Evolutionary conservation across 495 filamentous ascomycete genomes (phyloP).

Genomic region (Penicillium odoratum): DNA sequence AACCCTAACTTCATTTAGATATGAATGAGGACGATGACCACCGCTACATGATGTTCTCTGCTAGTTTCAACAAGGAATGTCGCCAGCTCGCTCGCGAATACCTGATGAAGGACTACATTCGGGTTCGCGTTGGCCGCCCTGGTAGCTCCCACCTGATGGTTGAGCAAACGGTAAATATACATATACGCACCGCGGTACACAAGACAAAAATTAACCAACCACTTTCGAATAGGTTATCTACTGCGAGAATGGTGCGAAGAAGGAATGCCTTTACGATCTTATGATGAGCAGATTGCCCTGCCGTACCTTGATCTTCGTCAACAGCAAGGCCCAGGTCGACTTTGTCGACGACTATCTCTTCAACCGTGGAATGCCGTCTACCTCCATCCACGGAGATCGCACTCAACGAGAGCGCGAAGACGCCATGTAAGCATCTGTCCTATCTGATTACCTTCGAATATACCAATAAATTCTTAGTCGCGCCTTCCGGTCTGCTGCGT

Average conservation of each 20-base stretch:
- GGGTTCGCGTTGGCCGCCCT: slow-evolving; percentile 79
- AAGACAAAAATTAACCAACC: not conserved
- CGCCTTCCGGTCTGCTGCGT: slow-evolving; percentile 70
- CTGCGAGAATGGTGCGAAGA: slow-evolving; percentile 63
- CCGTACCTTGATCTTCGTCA: slow-evolving; percentile 92
- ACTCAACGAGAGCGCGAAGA: slow-evolving; percentile 94
- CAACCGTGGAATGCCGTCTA: slow-evolving; percentile 73
- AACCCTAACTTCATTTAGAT: slow-evolving; percentile 38
- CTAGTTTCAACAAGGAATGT: slow-evolving; percentile 79
- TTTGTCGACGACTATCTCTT: slow-evolving; percentile 84
- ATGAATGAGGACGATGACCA: slow-evolving; percentile 78
- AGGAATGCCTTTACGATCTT: slow-evolving; percentile 68
- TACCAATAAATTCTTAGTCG: slow-evolving; percentile 48
- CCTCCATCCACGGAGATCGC: slow-evolving; percentile 83
- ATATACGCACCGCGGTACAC: not conserved
- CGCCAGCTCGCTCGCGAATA: slow-evolving; percentile 74
- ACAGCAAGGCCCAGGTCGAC: slow-evolving; percentile 72
- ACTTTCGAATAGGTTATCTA: slow-evolving; percentile 51
- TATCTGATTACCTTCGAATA: not conserved
- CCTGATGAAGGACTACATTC: slow-evolving; percentile 68
- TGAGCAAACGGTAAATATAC: slow-evolving; percentile 56
- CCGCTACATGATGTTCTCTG: slow-evolving; percentile 90
- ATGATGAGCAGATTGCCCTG: slow-evolving; percentile 64
- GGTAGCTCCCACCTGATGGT: slow-evolving; percentile 80
- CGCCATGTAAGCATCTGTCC: slow-evolving; percentile 62